Evolutionary conservation across 1,284 basidiomycete species (phyloP).

Genomic region (Inonotus hispidus): DNA sequence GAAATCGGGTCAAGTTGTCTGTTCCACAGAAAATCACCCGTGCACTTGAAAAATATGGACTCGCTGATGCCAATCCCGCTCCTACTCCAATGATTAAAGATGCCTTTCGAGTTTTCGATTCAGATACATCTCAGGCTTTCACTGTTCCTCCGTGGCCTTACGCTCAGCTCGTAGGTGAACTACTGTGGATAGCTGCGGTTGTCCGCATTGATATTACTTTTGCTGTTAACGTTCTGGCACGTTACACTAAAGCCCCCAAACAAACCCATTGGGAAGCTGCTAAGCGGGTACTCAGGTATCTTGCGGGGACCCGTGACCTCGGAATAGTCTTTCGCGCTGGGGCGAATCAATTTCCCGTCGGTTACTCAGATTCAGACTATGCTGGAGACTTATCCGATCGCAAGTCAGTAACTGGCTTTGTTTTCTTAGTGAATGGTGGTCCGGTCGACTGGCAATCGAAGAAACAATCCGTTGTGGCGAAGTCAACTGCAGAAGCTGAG

Average conservation of each 20-base stretch:
- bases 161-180: slow-evolving; percentile 22
- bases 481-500: slow-evolving; percentile 26
- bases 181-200: slow-evolving; percentile 29
- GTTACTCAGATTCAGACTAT: slow-evolving; percentile 28
- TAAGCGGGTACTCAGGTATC: slow-evolving; percentile 29
- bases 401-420: slow-evolving; percentile 25
- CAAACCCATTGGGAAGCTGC: slow-evolving; percentile 28
- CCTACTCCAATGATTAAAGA: slow-evolving; percentile 10
- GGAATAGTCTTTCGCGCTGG: slow-evolving; percentile 25
- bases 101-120: slow-evolving; percentile 18
- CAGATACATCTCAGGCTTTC: neutral
- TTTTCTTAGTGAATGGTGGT: slow-evolving; percentile 23
- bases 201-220: slow-evolving; percentile 30
- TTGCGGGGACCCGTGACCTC: slow-evolving; percentile 27
- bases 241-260: slow-evolving; percentile 26
- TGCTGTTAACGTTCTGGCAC: slow-evolving; percentile 26
- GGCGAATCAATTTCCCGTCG: slow-evolving; percentile 4
- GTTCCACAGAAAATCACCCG: no score
- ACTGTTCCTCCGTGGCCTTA: slow-evolving; percentile 22
- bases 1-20: neutral
- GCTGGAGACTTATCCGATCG: slow-evolving; percentile 21
- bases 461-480: slow-evolving; percentile 22
- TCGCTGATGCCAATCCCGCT: slow-evolving; percentile 3
- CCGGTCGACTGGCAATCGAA: slow-evolving; percentile 24
- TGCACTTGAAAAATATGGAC: slow-evolving; percentile 16